Evolutionary conservation across 1,284 basidiomycete genomes (phyloP), one percentile per base, ranked within the genome.

Genomic region (Trichosporon sp.): DNA sequence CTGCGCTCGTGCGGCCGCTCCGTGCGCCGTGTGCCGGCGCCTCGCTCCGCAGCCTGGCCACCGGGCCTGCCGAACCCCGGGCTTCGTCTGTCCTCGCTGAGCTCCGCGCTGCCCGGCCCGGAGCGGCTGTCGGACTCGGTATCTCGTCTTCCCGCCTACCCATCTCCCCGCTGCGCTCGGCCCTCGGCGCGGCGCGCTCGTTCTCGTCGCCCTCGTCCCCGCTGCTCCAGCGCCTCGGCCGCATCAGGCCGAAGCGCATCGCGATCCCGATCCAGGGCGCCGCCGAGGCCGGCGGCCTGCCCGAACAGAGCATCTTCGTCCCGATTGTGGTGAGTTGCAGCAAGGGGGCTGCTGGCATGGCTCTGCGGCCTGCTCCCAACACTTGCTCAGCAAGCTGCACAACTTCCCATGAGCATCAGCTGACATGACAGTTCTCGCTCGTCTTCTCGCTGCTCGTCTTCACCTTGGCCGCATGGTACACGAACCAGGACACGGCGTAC

Each of bases 311-410:
- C 27, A 67, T 71, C 23, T 65, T 65, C 78, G 68, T 75, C 25
- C 82, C 82, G 0, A 78, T 82, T 38, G 62, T 79, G 0, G 82
- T 83, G 68, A 73, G 81, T 78, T n/a, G n/a, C n/a, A n/a, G n/a
- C n/a, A 11, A 25, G 47, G 21, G n/a, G n/a, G 5, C 6, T 42
- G 38, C 5, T 42, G 11, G 38, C 5, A 13, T 6, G 38, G n/a
- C n/a, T n/a, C n/a, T n/a, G n/a, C n/a, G n/a, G n/a, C 34, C 34
- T 34, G 34, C 34, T 34, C 34, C 34, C 12, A 12, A 34, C 12
- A 34, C n/a, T n/a, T n/a, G n/a, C n/a, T n/a, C n/a, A n/a, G n/a
- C n/a, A n/a, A n/a, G n/a, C n/a, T n/a, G n/a, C n/a, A n/a, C n/a
- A n/a, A n/a, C n/a, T n/a, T n/a, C n/a, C n/a, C n/a, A n/a, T n/a